Evolutionary conservation across 192 early-diverging fungal genomes (phyloP).

Genomic region (Coemansia sp.): DNA sequence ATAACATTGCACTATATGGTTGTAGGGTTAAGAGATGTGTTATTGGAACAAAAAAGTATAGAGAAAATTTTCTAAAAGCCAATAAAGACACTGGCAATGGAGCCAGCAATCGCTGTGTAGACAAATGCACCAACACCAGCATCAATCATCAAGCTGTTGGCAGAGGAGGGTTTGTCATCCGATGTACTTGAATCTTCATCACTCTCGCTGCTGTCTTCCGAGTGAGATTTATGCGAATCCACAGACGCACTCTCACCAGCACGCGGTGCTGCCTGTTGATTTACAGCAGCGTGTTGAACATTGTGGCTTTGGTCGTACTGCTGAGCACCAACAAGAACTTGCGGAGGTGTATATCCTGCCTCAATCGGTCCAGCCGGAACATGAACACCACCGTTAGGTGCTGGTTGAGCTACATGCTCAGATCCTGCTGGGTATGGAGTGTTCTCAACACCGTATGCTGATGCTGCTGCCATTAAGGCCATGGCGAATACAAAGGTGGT

Average conservation of each 20-base stretch:
- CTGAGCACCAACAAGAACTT: constrained; percentile 29
- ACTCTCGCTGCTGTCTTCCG: constrained; percentile 9
- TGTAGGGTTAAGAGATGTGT: not conserved
- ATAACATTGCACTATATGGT: not conserved
- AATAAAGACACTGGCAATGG: not conserved
- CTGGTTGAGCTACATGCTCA: not conserved
- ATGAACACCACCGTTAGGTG: not conserved
- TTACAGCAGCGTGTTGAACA: not conserved
- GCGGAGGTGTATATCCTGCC: constrained; percentile 41
- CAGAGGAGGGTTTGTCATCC: constrained; percentile 3
- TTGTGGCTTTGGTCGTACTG: constrained; percentile 31
- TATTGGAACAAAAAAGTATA: constrained; percentile 2
- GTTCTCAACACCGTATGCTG: not conserved
- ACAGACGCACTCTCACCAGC: constrained; percentile 4
- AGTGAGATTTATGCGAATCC: not conserved
- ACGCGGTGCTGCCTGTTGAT: constrained; percentile 6
- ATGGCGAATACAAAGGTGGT: not conserved
- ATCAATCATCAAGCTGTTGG: not conserved
- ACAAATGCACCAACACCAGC: not conserved
- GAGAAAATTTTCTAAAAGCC: not conserved
- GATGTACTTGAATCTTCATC: constrained; percentile 9
- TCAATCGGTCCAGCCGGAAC: constrained; percentile 12
- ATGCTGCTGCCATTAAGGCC: not conserved
- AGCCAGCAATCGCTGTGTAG: not conserved
- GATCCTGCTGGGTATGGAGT: not conserved